phyloP scores from a whole-genome alignment of 371 early-diverging fungal genomes.

The Apophysomyces trapeziformis region DNA sequence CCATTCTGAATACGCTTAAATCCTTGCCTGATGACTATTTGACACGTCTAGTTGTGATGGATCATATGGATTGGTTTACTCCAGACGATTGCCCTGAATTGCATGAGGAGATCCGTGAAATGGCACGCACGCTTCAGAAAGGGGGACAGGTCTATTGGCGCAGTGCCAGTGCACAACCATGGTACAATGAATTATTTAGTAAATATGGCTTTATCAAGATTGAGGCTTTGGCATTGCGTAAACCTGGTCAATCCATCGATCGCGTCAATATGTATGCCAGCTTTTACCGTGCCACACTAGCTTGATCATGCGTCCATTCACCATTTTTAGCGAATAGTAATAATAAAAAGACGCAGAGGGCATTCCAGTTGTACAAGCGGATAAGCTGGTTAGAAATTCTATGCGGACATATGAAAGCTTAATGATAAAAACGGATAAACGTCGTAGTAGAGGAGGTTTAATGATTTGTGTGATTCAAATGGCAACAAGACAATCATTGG shows the following conservation, averaged over 20 bases:
- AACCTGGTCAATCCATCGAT: conserved; percentile 71
- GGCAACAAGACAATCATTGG: neutral
- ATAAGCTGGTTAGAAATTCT: conserved; percentile 8
- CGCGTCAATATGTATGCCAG: conserved; percentile 89
- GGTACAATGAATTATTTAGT: conserved; percentile 80
- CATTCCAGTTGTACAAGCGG: neutral
- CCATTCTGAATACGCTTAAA: conserved; percentile 69
- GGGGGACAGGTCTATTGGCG: conserved; percentile 84
- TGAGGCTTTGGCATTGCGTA: conserved; percentile 67
- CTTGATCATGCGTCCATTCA: neutral
- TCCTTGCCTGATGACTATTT: conserved; percentile 66
- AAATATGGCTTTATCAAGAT: conserved; percentile 69
- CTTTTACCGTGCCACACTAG: conserved; percentile 54
- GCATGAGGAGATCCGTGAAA: conserved; percentile 69
- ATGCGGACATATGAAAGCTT: conserved; percentile 3
- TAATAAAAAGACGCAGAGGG: neutral
- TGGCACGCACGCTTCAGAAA: conserved; percentile 60
- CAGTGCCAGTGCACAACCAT: conserved; percentile 79
- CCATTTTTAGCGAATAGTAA: conserved; percentile 5
- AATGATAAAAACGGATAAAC: conserved; percentile 3
- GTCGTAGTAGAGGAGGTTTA: neutral
- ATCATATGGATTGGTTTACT: conserved; percentile 90
- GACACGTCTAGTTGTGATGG: conserved; percentile 82
- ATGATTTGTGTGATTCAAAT: neutral
- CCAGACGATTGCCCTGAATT: conserved; percentile 55